Evolutionary conservation across 148 eudicot genomes (phyloP).

Genomic region (Rhododendron griersonianum): DNA sequence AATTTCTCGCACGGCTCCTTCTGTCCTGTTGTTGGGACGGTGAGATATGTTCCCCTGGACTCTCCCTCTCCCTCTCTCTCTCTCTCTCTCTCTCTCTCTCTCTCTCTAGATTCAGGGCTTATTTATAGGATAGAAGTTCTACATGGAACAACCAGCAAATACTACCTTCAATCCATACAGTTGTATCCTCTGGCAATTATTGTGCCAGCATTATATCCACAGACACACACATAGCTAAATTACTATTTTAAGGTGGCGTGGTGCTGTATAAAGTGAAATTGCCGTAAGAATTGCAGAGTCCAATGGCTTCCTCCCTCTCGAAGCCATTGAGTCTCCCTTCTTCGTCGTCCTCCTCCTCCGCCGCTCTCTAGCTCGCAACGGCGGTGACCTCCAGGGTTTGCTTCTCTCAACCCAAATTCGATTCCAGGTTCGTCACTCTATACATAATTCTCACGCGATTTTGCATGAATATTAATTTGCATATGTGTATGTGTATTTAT

Average conservation of each 20-base stretch:
- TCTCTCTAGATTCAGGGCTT: neutral
- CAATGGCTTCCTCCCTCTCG: neutral
- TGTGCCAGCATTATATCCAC: neutral
- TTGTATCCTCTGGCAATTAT: neutral
- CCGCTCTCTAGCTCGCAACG: neutral
- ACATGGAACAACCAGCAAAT: neutral
- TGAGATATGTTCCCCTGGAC: neutral
- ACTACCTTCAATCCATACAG: neutral
- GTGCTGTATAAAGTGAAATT: neutral
- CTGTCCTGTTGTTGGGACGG: neutral
- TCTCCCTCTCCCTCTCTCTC: neutral
- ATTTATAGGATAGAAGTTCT: neutral
- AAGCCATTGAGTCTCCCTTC: neutral
- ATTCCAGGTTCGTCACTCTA: conserved; percentile 8
- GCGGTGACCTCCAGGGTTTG: neutral
- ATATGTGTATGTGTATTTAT: too few species aligned
- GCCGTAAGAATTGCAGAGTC: neutral
- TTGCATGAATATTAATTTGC: neutral
- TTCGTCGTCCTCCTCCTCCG: neutral
- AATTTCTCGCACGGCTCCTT: neutral
- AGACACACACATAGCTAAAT: neutral
- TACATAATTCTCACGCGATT: neutral
- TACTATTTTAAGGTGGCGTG: neutral
- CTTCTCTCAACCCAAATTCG: conserved; percentile 2
- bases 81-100: neutral